These are phyloP conservation scores for Marchantia polymorpha DNA, from an alignment of 225 moss, liverwort and hornwort genomes.

Conservation along the genomic window DNA sequence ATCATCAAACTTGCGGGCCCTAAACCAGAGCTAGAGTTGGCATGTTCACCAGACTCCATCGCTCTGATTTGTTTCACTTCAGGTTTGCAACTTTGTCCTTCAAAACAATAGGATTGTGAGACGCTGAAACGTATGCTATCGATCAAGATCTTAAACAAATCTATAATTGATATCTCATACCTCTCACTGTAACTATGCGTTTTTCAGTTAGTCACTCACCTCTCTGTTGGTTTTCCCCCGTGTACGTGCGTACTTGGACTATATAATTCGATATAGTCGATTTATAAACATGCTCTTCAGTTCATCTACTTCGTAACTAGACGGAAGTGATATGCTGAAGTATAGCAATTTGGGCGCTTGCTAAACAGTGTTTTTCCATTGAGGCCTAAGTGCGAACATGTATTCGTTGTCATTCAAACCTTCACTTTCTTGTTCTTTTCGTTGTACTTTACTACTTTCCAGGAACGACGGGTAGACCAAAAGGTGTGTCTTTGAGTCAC, in stretches of 20 bases:
- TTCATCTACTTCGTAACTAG: not conserved
- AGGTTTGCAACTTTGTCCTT: slow-evolving; percentile 42
- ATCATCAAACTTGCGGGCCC: slow-evolving; percentile 49
- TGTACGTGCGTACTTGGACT: too few species aligned
- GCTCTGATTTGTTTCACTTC: slow-evolving; percentile 99
- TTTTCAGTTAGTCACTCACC: not conserved
- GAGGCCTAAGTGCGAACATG: too few species aligned
- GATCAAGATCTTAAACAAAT: not conserved
- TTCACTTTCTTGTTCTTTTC: not conserved
- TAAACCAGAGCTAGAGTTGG: slow-evolving; percentile 46
- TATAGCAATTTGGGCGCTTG: not conserved
- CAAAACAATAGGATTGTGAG: not conserved
- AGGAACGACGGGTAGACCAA: slow-evolving; percentile 99
- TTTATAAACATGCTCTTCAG: too few species aligned
- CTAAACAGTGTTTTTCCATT: not conserved
- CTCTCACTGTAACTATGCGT: too few species aligned
- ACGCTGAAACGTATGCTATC: not conserved
- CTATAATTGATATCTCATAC: too few species aligned
- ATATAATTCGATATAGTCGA: too few species aligned
- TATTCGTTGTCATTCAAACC: not conserved
- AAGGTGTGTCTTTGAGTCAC: slow-evolving; percentile 85
- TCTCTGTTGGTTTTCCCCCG: too few species aligned
- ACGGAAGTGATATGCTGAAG: not conserved
- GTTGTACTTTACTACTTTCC: slow-evolving; percentile 1
- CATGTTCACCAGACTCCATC: slow-evolving; percentile 53